Base-by-base conservation (phyloP, 2,329 filamentous ascomycete species). In the Sporothrix inflata region DNA sequence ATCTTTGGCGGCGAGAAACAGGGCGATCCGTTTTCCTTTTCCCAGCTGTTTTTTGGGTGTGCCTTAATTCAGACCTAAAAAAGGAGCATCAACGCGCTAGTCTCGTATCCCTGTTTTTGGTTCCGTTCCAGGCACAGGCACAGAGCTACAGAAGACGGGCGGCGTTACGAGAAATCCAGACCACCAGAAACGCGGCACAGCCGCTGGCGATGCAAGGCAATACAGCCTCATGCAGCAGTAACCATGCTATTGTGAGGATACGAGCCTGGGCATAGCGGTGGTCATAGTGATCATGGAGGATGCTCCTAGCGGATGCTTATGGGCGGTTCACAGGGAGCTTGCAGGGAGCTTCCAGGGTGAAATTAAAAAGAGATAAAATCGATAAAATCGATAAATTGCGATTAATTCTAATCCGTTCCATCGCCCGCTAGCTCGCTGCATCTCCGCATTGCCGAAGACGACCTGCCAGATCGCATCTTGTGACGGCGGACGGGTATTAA, bases 371-470 rank as follows among this genome's bases (percentile, higher is more conserved):
- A 30, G 38, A 49, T 49, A 49, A 47, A 49, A 30, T 67, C 45
- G 30, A 68, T 68, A 27, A 69, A 69, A 19, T 42, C n/a, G 66
- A 69, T 57, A 68, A 68, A 68, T 55, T 55, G 27, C 49, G 21
- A 57, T 69, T 5, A 55, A 69, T 38, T 68, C 47, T 14, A 34
- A 53, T 51, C 30, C 42, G 27, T 14, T 67, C 63, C 65, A 55
- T 24, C 65, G 45, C 45, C 65, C 30, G 47, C 66, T 69, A 69
- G 66, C 66, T 55, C 34, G 30, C 9, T 55, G 47, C 34, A 42
- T 69, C 49, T 69, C 66, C 66, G 34, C 66, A 69, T 55, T 69
- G 34, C 66, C 49, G 66, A 69, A 66, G 61, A 42, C 60, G 34
- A 45, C 60, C 65, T 55, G 49, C 47, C 47, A 69, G 47, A 53